A percentile compares a stretch with the other conserved stretches of the same genome.
These are phyloP conservation scores for Pseudogymnoascus sp. DNA, from an alignment of 2,329 filamentous ascomycete genomes.

Conservation along the genomic window DNA sequence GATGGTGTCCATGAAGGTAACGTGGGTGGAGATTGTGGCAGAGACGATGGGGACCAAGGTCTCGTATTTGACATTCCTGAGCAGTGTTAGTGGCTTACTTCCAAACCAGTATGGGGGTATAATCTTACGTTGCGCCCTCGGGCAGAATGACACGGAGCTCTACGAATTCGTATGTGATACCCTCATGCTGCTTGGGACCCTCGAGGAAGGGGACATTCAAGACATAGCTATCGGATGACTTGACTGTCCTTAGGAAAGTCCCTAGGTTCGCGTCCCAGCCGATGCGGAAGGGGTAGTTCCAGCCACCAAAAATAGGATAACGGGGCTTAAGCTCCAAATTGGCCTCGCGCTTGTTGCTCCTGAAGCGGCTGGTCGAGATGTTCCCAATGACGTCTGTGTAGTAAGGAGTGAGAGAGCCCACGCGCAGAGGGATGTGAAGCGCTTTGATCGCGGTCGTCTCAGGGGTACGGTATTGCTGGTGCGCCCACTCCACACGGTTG, in stretches of 20 bases:
- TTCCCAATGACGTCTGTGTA: slow-evolving; percentile 96
- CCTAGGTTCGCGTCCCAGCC: slow-evolving; percentile 89
- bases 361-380: slow-evolving; percentile 87
- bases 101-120: slow-evolving; percentile 46
- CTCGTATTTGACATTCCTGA: slow-evolving; percentile 70
- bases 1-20: slow-evolving; percentile 88
- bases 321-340: slow-evolving; percentile 84
- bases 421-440: slow-evolving; percentile 69
- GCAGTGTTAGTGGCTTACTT: slow-evolving; percentile 27
- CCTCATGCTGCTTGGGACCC: slow-evolving; percentile 79
- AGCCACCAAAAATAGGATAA: slow-evolving; percentile 93
- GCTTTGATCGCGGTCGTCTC: slow-evolving; percentile 72
- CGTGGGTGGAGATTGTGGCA: slow-evolving; percentile 56
- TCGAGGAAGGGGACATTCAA: slow-evolving; percentile 90
- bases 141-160: slow-evolving; percentile 78
- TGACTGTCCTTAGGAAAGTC: slow-evolving; percentile 61
- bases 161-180: slow-evolving; percentile 76
- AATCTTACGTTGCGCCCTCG: slow-evolving; percentile 75
- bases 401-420: slow-evolving; percentile 80
- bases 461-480: slow-evolving; percentile 68
- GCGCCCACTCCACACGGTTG: slow-evolving; percentile 69
- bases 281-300: slow-evolving; percentile 96
- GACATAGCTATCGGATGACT: slow-evolving; percentile 63
- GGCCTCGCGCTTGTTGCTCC: slow-evolving; percentile 69
- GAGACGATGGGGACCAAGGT: slow-evolving; percentile 66